A percentile compares a stretch with the other conserved stretches of the same genome.
These are phyloP conservation scores for Crithidia fasciculata DNA, from an alignment of 208 protist species.

Conservation along the genomic window DNA sequence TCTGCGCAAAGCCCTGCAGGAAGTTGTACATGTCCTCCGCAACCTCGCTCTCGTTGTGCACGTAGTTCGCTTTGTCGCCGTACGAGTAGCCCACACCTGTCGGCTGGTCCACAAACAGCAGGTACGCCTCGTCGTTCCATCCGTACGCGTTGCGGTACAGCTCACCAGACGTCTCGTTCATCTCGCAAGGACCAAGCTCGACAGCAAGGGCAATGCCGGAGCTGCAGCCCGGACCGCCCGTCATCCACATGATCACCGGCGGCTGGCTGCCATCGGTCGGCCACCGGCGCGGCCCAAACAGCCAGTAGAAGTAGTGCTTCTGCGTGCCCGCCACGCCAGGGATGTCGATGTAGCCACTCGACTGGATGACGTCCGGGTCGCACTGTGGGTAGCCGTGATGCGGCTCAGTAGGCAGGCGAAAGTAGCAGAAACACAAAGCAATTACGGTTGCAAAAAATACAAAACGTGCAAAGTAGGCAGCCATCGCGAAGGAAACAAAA, in stretches of 20 bases:
- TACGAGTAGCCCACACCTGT: slow-evolving; percentile 89
- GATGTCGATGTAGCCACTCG: slow-evolving; percentile 78
- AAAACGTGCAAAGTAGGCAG: no score
- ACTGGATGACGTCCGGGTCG: slow-evolving; percentile 44
- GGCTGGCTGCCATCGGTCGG: slow-evolving; percentile 38
- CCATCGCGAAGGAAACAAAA: no score
- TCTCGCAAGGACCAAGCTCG: slow-evolving; percentile 86
- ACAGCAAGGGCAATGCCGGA: slow-evolving; percentile 64
- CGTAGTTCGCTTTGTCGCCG: slow-evolving; percentile 45
- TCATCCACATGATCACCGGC: slow-evolving; percentile 92
- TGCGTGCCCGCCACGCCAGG: slow-evolving; percentile 35
- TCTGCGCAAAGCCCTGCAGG: slow-evolving; percentile 68
- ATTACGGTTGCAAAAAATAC: background rate
- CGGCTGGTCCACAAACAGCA: slow-evolving; percentile 93
- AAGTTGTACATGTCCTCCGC: slow-evolving; percentile 90
- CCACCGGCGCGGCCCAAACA: slow-evolving; percentile 62
- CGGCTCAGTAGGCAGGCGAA: background rate
- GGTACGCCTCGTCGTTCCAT: slow-evolving; percentile 87
- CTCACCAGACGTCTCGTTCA: slow-evolving; percentile 52
- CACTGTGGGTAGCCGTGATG: slow-evolving; percentile 3
- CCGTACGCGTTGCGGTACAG: slow-evolving; percentile 65
- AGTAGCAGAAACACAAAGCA: background rate
- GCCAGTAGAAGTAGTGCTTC: slow-evolving; percentile 92
- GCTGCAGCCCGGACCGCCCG: slow-evolving; percentile 91
- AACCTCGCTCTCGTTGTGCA: slow-evolving; percentile 66